A percentile compares a stretch with the other conserved stretches of the same genome.
Conservation (phyloP, 2,329 filamentous ascomycete species). For the Camptophora hylomeconis region DNA sequence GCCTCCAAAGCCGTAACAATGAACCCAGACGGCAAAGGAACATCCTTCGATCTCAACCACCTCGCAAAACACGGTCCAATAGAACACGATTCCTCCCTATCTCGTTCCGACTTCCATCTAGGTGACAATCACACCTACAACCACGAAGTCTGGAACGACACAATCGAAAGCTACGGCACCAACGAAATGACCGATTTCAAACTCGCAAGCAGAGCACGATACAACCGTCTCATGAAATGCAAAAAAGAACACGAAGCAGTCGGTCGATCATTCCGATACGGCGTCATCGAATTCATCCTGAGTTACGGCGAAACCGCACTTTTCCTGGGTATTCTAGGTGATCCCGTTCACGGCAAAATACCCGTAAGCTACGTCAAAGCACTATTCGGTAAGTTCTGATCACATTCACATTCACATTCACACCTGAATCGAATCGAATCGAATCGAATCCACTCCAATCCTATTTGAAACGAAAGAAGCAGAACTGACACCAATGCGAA, state of each 20-base stretch:
- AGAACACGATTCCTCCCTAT: slow-evolving; percentile 25
- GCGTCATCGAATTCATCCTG: slow-evolving; percentile 21
- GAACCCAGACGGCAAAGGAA: slow-evolving; percentile 9
- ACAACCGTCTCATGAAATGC: slow-evolving; percentile 19
- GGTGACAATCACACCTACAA: slow-evolving; percentile 25
- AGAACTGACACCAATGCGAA: not conserved
- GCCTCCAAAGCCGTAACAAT: slow-evolving; percentile 15
- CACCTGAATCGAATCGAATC: too few species aligned
- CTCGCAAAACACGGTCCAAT: slow-evolving; percentile 21
- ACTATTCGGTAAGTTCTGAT: slow-evolving; percentile 18
- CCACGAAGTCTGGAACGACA: slow-evolving; percentile 20
- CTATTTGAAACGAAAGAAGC: not conserved
- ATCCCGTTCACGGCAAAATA: slow-evolving; percentile 22
- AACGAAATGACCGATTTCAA: slow-evolving; percentile 17
- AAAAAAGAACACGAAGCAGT: slow-evolving; percentile 17
- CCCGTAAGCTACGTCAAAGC: slow-evolving; percentile 22
- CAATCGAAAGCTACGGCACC: too few species aligned
- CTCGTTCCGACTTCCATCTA: slow-evolving; percentile 21
- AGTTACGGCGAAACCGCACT: slow-evolving; percentile 26
- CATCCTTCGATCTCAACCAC: slow-evolving; percentile 16
- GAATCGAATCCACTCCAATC: too few species aligned
- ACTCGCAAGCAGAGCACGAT: slow-evolving; percentile 21
- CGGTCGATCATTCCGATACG: slow-evolving; percentile 21
- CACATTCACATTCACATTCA: too few species aligned
- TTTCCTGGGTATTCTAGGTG: slow-evolving; percentile 25